A percentile compares a stretch with the other conserved stretches of the same genome.
Evolutionary conservation across 2,329 filamentous ascomycete species (phyloP).

Genomic region (Rhexocercosporidium sp.): DNA sequence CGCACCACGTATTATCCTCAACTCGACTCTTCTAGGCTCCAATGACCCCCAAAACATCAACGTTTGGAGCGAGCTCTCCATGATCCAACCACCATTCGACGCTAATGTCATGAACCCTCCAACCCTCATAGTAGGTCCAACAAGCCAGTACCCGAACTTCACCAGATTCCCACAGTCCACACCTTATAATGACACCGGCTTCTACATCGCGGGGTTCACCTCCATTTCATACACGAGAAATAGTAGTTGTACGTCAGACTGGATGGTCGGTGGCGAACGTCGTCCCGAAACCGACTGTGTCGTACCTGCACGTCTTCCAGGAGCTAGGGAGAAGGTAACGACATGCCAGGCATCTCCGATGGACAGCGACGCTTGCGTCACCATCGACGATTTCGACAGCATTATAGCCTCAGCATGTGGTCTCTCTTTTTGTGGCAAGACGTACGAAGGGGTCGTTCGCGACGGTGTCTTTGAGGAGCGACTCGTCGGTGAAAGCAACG

Average conservation of each 20-base stretch:
- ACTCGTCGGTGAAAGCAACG: neutral
- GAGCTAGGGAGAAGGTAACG: neutral
- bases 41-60: neutral
- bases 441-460: constrained; percentile 3
- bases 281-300: constrained; percentile 13
- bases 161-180: neutral
- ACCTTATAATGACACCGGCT: neutral
- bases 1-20: neutral
- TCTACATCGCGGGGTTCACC: neutral
- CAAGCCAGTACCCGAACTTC: neutral
- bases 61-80: neutral
- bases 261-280: constrained; percentile 10
- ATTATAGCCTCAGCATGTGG: constrained; percentile 3
- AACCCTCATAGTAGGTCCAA: neutral
- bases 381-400: neutral
- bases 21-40: neutral
- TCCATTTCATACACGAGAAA: constrained; percentile 1
- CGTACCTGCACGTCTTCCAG: neutral
- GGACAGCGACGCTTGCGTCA: neutral
- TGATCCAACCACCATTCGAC: constrained; percentile 9
- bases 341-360: constrained; percentile 2
- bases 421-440: constrained; percentile 6
- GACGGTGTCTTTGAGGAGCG: neutral
- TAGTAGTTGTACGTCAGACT: constrained; percentile 1
- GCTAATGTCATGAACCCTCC: neutral